Conservation (phyloP, 805 yeast species). For the Kuraishia piskuri region DNA sequence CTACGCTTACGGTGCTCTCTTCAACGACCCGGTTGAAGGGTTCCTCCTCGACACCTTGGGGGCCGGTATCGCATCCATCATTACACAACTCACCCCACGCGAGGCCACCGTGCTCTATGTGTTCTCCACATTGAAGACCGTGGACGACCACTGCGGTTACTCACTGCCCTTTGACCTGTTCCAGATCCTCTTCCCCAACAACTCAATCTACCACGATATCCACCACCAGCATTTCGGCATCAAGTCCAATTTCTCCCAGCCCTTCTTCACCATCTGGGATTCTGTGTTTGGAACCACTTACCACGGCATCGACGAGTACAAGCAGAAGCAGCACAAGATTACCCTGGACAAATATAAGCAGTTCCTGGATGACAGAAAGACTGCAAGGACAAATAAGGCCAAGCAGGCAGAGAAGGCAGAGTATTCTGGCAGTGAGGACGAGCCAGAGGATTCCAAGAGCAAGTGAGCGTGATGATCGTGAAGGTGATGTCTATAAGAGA, state of each 20-base stretch:
- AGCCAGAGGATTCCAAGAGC: slow-evolving; percentile 3
- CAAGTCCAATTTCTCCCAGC: slow-evolving; percentile 89
- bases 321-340: slow-evolving; percentile 53
- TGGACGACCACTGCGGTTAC: slow-evolving; percentile 98
- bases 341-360: slow-evolving; percentile 59
- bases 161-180: slow-evolving; percentile 86
- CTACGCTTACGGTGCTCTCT: slow-evolving; percentile 92
- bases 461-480: too few relatives aligned
- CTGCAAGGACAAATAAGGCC: slow-evolving; percentile 5
- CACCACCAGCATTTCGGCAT: slow-evolving; percentile 97
- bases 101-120: slow-evolving; percentile 70
- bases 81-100: slow-evolving; percentile 60
- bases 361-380: slow-evolving; percentile 35
- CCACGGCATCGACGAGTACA: slow-evolving; percentile 55
- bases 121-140: slow-evolving; percentile 91
- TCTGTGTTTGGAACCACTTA: slow-evolving; percentile 61
- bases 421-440: slow-evolving; percentile 5
- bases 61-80: slow-evolving; percentile 71
- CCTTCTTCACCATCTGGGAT: slow-evolving; percentile 96
- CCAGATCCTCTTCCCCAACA: slow-evolving; percentile 88
- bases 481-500: too few relatives aligned
- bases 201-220: slow-evolving; percentile 92
- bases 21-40: slow-evolving; percentile 92
- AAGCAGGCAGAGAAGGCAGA: not conserved
- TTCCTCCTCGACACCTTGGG: slow-evolving; percentile 87